These are phyloP conservation scores for Lumnitzera littorea DNA, from an alignment of 345 rosid genomes.

Conservation along the genomic window DNA sequence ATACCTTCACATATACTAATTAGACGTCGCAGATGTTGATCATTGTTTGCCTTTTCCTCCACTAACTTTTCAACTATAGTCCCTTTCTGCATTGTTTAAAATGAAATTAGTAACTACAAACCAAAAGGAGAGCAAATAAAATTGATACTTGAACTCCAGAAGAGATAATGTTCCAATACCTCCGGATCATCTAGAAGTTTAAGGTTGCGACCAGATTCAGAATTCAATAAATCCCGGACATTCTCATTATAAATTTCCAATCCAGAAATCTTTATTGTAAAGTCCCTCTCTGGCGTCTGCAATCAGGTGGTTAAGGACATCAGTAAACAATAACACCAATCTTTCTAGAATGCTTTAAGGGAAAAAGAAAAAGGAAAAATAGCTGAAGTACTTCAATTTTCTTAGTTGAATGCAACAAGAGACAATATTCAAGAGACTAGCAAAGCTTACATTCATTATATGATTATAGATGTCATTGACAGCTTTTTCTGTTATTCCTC, in stretches of 20 bases:
- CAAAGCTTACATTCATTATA: slow-evolving; percentile 58
- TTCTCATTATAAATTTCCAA: slow-evolving; percentile 96
- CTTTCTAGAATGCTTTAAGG: not conserved
- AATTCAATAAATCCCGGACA: slow-evolving; percentile 83
- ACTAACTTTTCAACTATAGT: slow-evolving; percentile 94
- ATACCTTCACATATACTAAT: slow-evolving; percentile 94
- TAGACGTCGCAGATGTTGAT: slow-evolving; percentile 73
- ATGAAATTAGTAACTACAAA: not conserved
- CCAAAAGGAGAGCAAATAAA: not conserved
- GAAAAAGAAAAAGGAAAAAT: not conserved
- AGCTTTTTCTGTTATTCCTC: slow-evolving; percentile 99
- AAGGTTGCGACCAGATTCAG: slow-evolving; percentile 85
- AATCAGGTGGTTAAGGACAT: slow-evolving; percentile 1
- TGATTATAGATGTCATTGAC: slow-evolving; percentile 88
- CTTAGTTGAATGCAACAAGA: not conserved
- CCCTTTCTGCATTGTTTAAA: slow-evolving; percentile 60
- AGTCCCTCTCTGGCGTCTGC: slow-evolving; percentile 97
- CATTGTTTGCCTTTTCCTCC: slow-evolving; percentile 78
- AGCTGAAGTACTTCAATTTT: not conserved
- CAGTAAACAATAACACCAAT: not conserved
- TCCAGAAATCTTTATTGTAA: slow-evolving; percentile 88
- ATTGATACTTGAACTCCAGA: too few relatives aligned
- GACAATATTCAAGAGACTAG: not conserved
- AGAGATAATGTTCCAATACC: slow-evolving; percentile 31
- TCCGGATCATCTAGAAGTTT: slow-evolving; percentile 99